These are phyloP conservation scores for Cutaneotrichosporon mucoides DNA, from an alignment of 1,284 basidiomycete genomes.

Conservation along the genomic window DNA sequence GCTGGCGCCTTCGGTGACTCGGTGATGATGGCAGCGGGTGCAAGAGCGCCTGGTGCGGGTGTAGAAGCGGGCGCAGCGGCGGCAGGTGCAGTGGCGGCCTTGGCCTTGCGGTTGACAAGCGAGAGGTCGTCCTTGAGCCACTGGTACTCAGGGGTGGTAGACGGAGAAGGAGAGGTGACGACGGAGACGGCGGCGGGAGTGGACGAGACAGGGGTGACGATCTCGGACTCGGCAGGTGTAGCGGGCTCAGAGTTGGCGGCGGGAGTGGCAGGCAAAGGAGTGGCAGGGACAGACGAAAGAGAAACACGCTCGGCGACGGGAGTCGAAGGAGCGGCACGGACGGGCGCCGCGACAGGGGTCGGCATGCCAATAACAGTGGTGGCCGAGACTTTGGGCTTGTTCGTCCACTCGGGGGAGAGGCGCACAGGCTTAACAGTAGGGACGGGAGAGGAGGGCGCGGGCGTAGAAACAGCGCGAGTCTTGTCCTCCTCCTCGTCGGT, in stretches of 20 bases:
- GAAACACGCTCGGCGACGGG: background rate
- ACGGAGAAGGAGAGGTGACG: background rate
- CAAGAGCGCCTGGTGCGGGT: background rate
- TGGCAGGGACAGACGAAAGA: slow-evolving; percentile 5
- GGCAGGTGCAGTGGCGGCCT: background rate
- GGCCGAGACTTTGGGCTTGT: background rate
- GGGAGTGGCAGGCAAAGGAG: background rate
- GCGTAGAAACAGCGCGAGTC: background rate
- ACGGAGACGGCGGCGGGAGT: background rate
- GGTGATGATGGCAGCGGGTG: background rate
- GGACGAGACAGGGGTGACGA: background rate
- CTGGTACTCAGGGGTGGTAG: background rate
- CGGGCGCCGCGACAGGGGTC: background rate
- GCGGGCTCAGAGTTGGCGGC: too few relatives aligned
- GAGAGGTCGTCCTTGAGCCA: slow-evolving; percentile 3
- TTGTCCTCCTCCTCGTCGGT: background rate
- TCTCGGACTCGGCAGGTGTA: background rate
- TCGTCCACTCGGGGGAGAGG: slow-evolving; percentile 8
- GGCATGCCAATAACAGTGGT: background rate
- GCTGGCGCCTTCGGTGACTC: background rate
- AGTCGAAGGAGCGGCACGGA: background rate
- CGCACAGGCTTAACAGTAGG: background rate
- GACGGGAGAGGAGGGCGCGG: background rate
- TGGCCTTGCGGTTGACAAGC: slow-evolving; percentile 1
- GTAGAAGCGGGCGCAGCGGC: background rate